These are phyloP conservation scores for Pogostemon cablin DNA, from an alignment of 257 asterid genomes.

Conservation along the genomic window DNA sequence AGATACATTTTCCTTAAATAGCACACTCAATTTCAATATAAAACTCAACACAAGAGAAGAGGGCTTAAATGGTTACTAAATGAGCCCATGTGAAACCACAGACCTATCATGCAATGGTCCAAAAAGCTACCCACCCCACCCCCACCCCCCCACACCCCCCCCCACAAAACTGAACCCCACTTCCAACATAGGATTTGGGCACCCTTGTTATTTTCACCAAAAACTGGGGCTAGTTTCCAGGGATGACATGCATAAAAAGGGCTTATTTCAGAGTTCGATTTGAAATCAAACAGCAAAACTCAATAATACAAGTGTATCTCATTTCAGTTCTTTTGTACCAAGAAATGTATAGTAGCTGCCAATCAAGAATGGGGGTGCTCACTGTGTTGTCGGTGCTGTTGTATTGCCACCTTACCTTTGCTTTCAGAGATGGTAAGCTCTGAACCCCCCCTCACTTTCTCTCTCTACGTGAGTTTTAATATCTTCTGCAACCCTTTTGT, in stretches of 20 bases:
- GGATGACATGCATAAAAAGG: constrained; percentile 64
- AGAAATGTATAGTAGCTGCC: constrained; percentile 24
- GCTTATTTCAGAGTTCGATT: constrained; percentile 30
- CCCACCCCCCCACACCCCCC: not conserved
- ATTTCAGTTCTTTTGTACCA: not conserved
- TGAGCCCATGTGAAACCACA: constrained; percentile 48
- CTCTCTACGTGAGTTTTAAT: not conserved
- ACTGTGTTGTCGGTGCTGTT: constrained; percentile 49
- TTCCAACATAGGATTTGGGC: constrained; percentile 31
- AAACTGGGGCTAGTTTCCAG: constrained; percentile 38
- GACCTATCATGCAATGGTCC: constrained; percentile 40
- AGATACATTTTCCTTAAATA: constrained; percentile 32
- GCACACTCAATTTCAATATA: constrained; percentile 5
- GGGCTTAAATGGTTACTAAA: constrained; percentile 33
- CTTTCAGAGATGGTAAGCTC: constrained; percentile 70
- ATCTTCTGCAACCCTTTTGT: not conserved
- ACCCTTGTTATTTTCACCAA: constrained; percentile 41
- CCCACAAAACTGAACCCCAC: not conserved
- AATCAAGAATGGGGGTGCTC: constrained; percentile 44
- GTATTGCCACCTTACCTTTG: constrained; percentile 44
- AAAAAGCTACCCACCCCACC: constrained; percentile 14
- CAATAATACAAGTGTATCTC: constrained; percentile 6
- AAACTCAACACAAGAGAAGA: constrained; percentile 13
- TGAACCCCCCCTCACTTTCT: not conserved
- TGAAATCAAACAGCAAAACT: constrained; percentile 31